Evolutionary conservation across 2,329 filamentous ascomycete genomes (phyloP), one percentile per base, ranked within the genome.

Genomic region (Fusarium duplospermum): DNA sequence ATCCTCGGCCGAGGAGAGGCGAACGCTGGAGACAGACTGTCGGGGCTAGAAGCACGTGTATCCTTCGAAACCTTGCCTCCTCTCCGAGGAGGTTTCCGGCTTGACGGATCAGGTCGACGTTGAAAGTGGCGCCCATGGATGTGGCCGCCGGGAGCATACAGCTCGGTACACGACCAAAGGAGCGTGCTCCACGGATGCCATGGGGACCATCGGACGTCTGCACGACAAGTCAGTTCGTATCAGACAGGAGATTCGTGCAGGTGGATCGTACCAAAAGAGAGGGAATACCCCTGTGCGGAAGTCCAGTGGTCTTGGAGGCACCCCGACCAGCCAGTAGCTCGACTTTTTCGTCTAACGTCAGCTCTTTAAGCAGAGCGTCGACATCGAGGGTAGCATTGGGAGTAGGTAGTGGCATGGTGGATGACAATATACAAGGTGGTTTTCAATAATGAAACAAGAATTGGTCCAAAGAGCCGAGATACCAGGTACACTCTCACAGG

Each of bases 311-410:
- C 0, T 64, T 67, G 50, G 65, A 76, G 1, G 74, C 72, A 6
- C 73, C 74, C 9, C 75, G 74, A 4, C 74, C 74, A 1, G 74
- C 72, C 6, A 76, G 67, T 40, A 76, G 58, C 2, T 72, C 59
- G 16, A 76, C 42, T 47, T 76, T 76, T 50, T 76, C 74, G 18
- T 67, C 67, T n/a, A 76, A 63, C 13, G 67, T 75, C 4, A 76
- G 54, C 6, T 72, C 52, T 45, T 64, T 58, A 8, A 76, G 27
- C 3, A 75, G 60, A 56, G 65, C 52, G n/a, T 75, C 40, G 3
- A 75, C 72, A 5, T 76, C 50, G 14, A 47, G 42, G 16, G 22
- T 16, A 22, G 22, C 4, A 18, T 24, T 24, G 22, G 42, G 8
- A 47, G 22, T 16, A 9, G 22, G 42, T 8, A 18, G 42, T 9